Evolutionary conservation across 2,329 filamentous ascomycete species (phyloP).

Genomic region (Paecilomyces dactylethromorphus): DNA sequence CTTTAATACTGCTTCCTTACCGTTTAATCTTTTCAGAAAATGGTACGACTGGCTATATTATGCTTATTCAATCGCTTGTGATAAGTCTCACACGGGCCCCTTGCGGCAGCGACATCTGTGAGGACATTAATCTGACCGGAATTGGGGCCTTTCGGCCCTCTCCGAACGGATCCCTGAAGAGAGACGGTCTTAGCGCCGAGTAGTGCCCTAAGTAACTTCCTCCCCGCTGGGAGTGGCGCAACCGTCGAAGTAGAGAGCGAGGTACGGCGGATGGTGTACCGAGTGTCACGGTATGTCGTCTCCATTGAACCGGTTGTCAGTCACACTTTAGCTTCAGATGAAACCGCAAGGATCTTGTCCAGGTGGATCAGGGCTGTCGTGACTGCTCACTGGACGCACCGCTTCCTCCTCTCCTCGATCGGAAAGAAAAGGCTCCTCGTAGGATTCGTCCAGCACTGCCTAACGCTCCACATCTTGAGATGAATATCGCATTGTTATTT

Average conservation of each 20-base stretch:
- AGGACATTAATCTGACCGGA: neutral
- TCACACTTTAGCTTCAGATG: neutral
- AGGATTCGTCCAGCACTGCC: neutral
- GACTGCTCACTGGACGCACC: too few relatives aligned
- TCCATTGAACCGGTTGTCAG: neutral
- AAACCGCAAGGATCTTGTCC: neutral
- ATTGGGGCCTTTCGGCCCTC: neutral
- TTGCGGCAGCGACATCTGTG: neutral
- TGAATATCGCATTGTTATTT: neutral
- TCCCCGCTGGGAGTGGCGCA: neutral
- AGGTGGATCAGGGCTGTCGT: neutral
- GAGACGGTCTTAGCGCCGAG: neutral
- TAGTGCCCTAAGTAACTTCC: neutral
- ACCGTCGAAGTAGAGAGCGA: neutral
- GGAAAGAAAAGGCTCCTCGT: neutral
- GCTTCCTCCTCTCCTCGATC: too few relatives aligned
- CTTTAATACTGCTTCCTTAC: neutral
- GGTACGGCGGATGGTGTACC: neutral
- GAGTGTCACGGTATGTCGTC: neutral
- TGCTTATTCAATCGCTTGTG: neutral
- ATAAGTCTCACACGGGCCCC: neutral
- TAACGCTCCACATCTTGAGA: neutral
- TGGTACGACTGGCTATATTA: neutral
- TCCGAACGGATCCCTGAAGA: neutral
- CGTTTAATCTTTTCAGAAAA: neutral